Conservation (phyloP, 352 stramenopile genomes). For the Phytopythium helicoides region DNA sequence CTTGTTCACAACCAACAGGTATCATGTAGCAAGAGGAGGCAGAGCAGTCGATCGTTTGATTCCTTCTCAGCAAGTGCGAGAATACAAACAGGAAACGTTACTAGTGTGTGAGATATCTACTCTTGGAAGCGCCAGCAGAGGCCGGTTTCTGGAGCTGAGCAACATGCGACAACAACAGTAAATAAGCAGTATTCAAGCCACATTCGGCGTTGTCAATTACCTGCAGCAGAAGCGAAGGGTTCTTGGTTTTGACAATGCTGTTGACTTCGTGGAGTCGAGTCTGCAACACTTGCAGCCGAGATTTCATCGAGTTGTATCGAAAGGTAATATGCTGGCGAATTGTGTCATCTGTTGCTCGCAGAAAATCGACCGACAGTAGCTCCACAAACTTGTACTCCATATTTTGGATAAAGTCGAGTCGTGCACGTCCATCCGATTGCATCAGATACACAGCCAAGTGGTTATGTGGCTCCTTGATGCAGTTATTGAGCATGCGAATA, state of each 20-base stretch:
- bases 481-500: conserved; percentile 95
- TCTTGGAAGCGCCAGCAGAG: conserved; percentile 33
- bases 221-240: conserved; percentile 91
- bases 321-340: conserved; percentile 93
- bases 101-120: conserved; percentile 62
- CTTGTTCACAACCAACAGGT: conserved; percentile 7
- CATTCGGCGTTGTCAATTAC: no score
- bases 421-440: conserved; percentile 86
- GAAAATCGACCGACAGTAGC: conserved; percentile 90
- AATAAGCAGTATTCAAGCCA: no score
- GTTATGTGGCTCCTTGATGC: conserved; percentile 94
- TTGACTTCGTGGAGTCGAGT: conserved; percentile 91
- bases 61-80: no score
- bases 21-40: conserved; percentile 32
- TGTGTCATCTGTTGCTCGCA: conserved; percentile 85
- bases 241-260: conserved; percentile 95
- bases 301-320: conserved; percentile 94
- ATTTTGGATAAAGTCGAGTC: conserved; percentile 95
- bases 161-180: conserved; percentile 1
- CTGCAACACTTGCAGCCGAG: conserved; percentile 89
- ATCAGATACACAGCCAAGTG: conserved; percentile 94
- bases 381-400: conserved; percentile 98
- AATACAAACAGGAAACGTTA: conserved; percentile 8
- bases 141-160: conserved; percentile 65
- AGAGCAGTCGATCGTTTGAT: not conserved